A percentile compares a stretch with the other conserved stretches of the same genome.
These are phyloP conservation scores for Mrakia gelida DNA, from an alignment of 768 basidiomycete species.

Conservation along the genomic window DNA sequence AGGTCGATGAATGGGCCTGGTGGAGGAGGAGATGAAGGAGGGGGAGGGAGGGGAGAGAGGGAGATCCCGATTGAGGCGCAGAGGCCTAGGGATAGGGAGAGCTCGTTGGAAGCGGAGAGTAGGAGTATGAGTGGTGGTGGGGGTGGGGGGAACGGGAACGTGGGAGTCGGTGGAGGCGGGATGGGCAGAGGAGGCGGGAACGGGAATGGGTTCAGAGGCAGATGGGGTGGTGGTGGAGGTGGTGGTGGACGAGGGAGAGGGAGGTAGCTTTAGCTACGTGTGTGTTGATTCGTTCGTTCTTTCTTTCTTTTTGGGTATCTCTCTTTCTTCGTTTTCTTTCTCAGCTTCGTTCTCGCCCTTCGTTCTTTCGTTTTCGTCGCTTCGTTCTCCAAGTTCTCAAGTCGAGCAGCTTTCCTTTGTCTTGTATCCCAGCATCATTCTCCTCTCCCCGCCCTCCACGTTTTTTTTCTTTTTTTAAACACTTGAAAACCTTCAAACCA, in stretches of 20 bases:
- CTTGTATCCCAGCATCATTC: too few relatives aligned
- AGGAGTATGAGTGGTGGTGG: not conserved
- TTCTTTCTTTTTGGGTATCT: not conserved
- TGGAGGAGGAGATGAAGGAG: not conserved
- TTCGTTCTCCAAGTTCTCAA: too few relatives aligned
- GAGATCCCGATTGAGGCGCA: not conserved
- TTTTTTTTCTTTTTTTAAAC: too few relatives aligned
- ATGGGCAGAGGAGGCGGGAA: too few relatives aligned
- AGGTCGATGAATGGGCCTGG: not conserved
- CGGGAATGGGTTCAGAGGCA: not conserved
- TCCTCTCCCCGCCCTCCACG: too few relatives aligned
- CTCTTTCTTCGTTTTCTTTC: not conserved
- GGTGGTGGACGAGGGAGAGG: slow-evolving; percentile 7
- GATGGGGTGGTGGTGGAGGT: not conserved
- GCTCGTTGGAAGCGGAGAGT: too few relatives aligned
- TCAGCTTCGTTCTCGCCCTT: not conserved
- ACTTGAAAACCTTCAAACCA: too few relatives aligned
- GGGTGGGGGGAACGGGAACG: not conserved
- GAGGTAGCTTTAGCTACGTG: not conserved
- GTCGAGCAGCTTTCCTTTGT: too few relatives aligned
- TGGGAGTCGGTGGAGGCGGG: too few relatives aligned
- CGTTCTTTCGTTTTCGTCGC: too few relatives aligned
- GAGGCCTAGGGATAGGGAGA: not conserved
- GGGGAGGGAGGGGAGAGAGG: not conserved
- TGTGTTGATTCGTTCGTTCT: not conserved